Evolutionary conservation across 176 grass and related monocot species (phyloP), one percentile per base, ranked within the genome.

Genomic region (Musa acuminata): DNA sequence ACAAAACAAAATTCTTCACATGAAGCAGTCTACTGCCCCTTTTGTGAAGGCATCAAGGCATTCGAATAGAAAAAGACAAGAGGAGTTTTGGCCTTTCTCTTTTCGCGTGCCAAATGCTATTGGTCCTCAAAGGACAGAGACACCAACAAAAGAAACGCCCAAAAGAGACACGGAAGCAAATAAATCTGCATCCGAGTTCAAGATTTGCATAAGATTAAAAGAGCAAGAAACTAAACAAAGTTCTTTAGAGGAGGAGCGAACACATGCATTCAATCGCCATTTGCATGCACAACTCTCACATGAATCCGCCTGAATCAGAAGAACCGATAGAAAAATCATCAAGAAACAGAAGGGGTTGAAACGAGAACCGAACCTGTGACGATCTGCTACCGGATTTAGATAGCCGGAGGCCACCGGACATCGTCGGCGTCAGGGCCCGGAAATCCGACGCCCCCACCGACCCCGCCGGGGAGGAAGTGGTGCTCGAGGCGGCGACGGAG

Each of bases 311-410:
- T 35, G 21, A 43, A 25, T 4, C 11, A 16, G 1, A 4, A 68
- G 23, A 68, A 35, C 26, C 1, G 35, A 26, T 16, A 6, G 24
- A 16, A 13, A 35, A 26, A 7, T 8, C 13, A 29, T 35, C 0
- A 23, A 76, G 22, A 11, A 57, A 62, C 22, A 75, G 80, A 86
- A 7, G 54, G 11, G 55, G 7, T 0, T 16, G 63, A 62, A 19
- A 52, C 43, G 54, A 74, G 49, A 17, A 55, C 17, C 68, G 75
- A 52, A 96, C 93, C 93, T 96, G 92, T 12, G 81, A 89, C 10
- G 87, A 77, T 77, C 77, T 84, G 76, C 73, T 71, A 69, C 82
- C 75, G 0, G 87, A 92, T 75, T 83, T 96, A 58, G 85, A 84
- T 62, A 53, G 62, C 62, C 87, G 68, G 1, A 84, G 20, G 54